Evolutionary conservation across 140 eudicot genomes (phyloP).

Genomic region (Erigeron philadelphicus): DNA sequence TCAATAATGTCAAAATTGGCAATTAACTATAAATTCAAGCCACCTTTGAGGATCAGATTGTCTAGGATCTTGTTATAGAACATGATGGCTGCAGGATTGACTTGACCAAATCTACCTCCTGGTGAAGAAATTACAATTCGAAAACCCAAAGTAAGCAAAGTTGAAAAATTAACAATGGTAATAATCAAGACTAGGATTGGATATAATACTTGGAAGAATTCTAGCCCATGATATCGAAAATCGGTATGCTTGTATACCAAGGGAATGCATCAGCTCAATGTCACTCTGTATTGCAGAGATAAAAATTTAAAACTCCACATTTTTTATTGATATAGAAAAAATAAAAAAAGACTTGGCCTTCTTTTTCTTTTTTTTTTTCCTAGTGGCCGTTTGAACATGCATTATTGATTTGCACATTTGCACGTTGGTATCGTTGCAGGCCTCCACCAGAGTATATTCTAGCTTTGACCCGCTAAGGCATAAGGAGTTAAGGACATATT

Average conservation of each 20-base stretch:
- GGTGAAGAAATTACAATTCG: not conserved
- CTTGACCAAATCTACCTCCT: slow-evolving; percentile 55
- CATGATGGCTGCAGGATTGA: slow-evolving; percentile 42
- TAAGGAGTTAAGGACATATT: too few relatives aligned
- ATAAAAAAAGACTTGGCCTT: too few relatives aligned
- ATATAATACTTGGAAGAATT: slow-evolving; percentile 49
- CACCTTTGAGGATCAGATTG: slow-evolving; percentile 51
- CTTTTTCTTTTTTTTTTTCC: too few relatives aligned
- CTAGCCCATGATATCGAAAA: slow-evolving; percentile 71
- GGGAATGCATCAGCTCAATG: slow-evolving; percentile 45
- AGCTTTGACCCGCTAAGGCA: too few relatives aligned
- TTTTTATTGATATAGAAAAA: too few relatives aligned
- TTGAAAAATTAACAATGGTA: not conserved
- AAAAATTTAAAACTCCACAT: not conserved
- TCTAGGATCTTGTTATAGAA: slow-evolving; percentile 52
- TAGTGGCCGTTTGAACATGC: too few relatives aligned
- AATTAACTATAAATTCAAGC: not conserved
- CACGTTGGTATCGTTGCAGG: too few relatives aligned
- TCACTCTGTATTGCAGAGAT: slow-evolving; percentile 35
- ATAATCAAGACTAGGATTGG: not conserved
- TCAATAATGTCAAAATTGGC: not conserved
- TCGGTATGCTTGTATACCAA: slow-evolving; percentile 52
- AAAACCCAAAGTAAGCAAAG: not conserved
- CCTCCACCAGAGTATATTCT: too few relatives aligned
- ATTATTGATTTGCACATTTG: too few relatives aligned